Conservation (phyloP, 176 grass and related monocot genomes). For the Triticum timopheevii region DNA sequence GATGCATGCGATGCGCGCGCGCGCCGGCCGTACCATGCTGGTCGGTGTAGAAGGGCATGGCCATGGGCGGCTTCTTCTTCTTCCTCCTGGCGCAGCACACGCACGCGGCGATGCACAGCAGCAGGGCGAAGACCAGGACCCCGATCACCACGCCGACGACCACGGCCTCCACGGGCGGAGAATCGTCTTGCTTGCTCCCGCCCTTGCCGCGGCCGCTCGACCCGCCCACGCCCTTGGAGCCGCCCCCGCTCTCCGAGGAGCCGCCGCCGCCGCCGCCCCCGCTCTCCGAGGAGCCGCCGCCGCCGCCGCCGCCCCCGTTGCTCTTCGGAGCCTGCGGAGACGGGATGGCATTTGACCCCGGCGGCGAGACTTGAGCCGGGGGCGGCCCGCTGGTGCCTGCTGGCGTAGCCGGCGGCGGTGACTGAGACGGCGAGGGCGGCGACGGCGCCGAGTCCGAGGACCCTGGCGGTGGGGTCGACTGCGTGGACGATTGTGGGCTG, state of each 20-base stretch:
- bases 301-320: not conserved
- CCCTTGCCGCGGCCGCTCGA: constrained; percentile 23
- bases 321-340: constrained; percentile 21
- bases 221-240: not conserved
- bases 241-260: not conserved
- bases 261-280: not conserved
- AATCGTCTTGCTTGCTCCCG: not conserved
- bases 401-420: constrained; percentile 6
- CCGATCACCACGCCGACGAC: constrained; percentile 45
- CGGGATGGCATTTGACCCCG: not conserved
- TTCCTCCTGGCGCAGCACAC: constrained; percentile 54
- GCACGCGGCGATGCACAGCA: constrained; percentile 44
- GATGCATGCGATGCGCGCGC: not conserved
- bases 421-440: not conserved
- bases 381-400: not conserved
- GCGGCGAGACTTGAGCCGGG: not conserved
- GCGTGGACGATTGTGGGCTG: constrained; percentile 19
- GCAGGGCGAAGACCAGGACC: constrained; percentile 31
- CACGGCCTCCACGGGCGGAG: not conserved
- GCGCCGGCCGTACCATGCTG: constrained; percentile 31
- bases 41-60: constrained; percentile 52
- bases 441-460: not conserved
- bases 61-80: constrained; percentile 37
- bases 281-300: not conserved
- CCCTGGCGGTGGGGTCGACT: constrained; percentile 14